phyloP scores from a whole-genome alignment of 305 asterid species.

The Fraxinus dipetala region DNA sequence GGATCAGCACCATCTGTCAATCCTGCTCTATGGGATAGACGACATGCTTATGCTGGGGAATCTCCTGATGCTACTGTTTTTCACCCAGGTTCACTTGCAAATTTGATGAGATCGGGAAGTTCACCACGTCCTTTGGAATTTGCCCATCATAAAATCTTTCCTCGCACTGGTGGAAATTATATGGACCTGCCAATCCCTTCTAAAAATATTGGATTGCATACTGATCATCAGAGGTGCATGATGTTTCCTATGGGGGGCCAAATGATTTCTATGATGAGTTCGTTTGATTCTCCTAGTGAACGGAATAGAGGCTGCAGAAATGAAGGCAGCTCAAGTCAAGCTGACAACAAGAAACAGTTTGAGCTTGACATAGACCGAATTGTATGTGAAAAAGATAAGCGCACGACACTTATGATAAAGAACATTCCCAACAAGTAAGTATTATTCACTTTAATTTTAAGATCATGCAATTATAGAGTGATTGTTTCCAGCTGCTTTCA shows the following conservation, averaged over 20 bases:
- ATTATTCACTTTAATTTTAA: neutral
- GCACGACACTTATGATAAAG: constrained; percentile 98
- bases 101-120: constrained; percentile 69
- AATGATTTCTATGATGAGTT: constrained; percentile 75
- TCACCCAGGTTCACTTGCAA: constrained; percentile 94
- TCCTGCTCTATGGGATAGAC: constrained; percentile 79
- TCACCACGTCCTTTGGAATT: constrained; percentile 82
- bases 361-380: constrained; percentile 93
- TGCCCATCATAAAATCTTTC: constrained; percentile 62
- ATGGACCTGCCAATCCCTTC: constrained; percentile 69
- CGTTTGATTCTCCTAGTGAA: constrained; percentile 90
- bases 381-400: constrained; percentile 84
- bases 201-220: constrained; percentile 61
- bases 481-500: neutral
- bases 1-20: constrained; percentile 93
- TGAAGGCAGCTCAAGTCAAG: constrained; percentile 62
- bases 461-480: neutral
- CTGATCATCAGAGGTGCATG: constrained; percentile 82
- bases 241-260: constrained; percentile 87
- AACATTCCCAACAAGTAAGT: constrained; percentile 98
- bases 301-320: constrained; percentile 69
- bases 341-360: constrained; percentile 89
- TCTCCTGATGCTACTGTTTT: constrained; percentile 83
- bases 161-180: constrained; percentile 60
- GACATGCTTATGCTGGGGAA: constrained; percentile 65